Base-by-base conservation (phyloP, 495 filamentous ascomycete species). In the Trichoderma erinaceum region DNA sequence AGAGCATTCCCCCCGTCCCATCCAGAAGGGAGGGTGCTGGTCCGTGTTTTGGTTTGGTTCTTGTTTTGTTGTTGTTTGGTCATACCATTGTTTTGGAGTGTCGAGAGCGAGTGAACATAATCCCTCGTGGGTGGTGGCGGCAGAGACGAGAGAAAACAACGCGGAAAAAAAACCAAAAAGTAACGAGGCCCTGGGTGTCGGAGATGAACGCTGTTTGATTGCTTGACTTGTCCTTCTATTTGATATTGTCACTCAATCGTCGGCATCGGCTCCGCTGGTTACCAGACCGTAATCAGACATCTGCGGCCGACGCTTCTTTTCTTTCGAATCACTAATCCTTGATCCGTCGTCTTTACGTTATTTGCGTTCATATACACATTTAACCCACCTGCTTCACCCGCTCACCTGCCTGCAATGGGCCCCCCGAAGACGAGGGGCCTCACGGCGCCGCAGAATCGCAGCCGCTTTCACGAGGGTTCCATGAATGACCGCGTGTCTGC, bases 401-500 rank as follows among this genome's bases (percentile, higher is more conserved):
- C 43, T 18, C 50, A 25, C 3, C 27, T 13, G 27, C 56, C 12
- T 32, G 56, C 56, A 11, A 61, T 61, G 56, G 56, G 56, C 27
- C 56, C 56, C 16, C 56, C 56, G 10, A 27, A 32, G 56, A 61
- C 23, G 16, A 61, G 16, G 56, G 56, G 56, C 56, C 56, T 61
- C 10, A 32, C 4, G 56, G 23, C 56, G 10, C 8, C 4, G 56
- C 56, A 32, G 12, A 66, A 66, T 27, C 68, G 73, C 43, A 77
- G 75, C 66, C 70, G 85, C 38, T 93, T 93, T 72, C 75, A 88
- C 5, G 90, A 93, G 71, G 90, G 87, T 3, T 89, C 84, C 67
- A 92, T 93, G 89, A 90, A 87, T 73, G 90, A 93, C 74, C 85
- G 88, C 68, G 81, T 84, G 21, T 91, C 88, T 69, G 82, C 88